Conservation (phyloP, 2,329 filamentous ascomycete species). For the Penicillium digitatum region DNA sequence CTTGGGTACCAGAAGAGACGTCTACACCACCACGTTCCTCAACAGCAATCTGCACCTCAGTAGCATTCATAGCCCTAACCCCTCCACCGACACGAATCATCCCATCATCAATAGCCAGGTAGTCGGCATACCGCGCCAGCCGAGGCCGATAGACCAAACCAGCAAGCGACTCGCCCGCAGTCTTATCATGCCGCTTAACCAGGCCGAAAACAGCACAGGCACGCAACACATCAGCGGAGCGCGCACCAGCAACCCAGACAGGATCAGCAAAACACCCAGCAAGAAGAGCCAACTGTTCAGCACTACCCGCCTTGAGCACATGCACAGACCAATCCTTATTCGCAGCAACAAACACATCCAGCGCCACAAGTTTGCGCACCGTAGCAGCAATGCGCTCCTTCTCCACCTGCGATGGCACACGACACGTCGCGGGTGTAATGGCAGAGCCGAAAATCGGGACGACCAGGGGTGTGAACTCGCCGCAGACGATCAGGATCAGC, state of each 20-base stretch:
- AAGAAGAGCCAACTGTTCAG: slow-evolving; percentile 32
- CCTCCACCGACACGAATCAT: slow-evolving; percentile 64
- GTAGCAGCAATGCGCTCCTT: slow-evolving; percentile 53
- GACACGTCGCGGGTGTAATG: slow-evolving; percentile 74
- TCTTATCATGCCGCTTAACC: slow-evolving; percentile 37
- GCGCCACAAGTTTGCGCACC: slow-evolving; percentile 32
- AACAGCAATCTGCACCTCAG: slow-evolving; percentile 67
- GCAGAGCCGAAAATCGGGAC: slow-evolving; percentile 65
- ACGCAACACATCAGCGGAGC: slow-evolving; percentile 26
- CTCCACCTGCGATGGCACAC: slow-evolving; percentile 72
- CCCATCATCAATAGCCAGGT: slow-evolving; percentile 66
- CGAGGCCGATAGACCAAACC: slow-evolving; percentile 50
- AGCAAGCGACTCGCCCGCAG: slow-evolving; percentile 35
- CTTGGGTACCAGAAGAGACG: slow-evolving; percentile 19
- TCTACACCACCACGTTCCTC: slow-evolving; percentile 59
- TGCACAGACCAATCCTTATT: slow-evolving; percentile 13
- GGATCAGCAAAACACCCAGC: slow-evolving; percentile 21
- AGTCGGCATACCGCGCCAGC: slow-evolving; percentile 55
- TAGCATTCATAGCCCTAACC: slow-evolving; percentile 52
- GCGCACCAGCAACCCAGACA: slow-evolving; percentile 21
- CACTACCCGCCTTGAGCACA: slow-evolving; percentile 13
- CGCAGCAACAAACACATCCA: slow-evolving; percentile 21
- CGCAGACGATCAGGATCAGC: slow-evolving; percentile 70
- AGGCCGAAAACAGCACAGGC: slow-evolving; percentile 37
- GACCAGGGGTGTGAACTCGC: slow-evolving; percentile 80